Conservation (phyloP, 2,329 filamentous ascomycete species). For the Apiospora kogelbergensis region DNA sequence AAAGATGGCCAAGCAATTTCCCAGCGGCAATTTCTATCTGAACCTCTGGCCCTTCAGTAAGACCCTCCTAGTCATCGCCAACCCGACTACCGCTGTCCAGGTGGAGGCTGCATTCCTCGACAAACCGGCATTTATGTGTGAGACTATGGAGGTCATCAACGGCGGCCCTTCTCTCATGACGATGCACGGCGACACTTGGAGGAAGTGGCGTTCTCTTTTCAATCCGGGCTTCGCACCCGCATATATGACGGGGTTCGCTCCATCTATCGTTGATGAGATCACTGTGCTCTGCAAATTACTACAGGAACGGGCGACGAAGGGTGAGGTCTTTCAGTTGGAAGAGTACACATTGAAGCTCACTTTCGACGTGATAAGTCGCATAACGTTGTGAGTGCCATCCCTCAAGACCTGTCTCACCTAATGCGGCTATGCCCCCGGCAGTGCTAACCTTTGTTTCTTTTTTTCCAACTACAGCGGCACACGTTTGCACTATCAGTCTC, state of each 20-base stretch:
- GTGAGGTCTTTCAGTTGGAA: conserved; percentile 22
- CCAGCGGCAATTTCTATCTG: conserved; percentile 21
- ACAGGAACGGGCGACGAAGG: conserved; percentile 10
- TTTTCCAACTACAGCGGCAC: conserved; percentile 16
- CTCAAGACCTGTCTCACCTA: no score
- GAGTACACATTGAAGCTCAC: conserved; percentile 24
- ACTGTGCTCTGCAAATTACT: conserved; percentile 21
- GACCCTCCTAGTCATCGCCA: conserved; percentile 18
- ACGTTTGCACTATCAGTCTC: conserved; percentile 23
- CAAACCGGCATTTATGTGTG: conserved; percentile 18
- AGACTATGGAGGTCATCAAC: conserved; percentile 27
- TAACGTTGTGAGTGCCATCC: conserved; percentile 18
- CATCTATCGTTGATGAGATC: conserved; percentile 21
- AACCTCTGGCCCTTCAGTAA: conserved; percentile 23
- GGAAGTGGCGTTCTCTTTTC: conserved; percentile 23
- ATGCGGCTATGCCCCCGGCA: neutral
- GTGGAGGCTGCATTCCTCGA: conserved; percentile 20
- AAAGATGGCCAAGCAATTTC: conserved; percentile 17
- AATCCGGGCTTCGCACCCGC: conserved; percentile 23
- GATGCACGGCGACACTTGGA: conserved; percentile 35
- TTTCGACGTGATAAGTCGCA: conserved; percentile 23
- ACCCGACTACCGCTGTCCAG: conserved; percentile 18
- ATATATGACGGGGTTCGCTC: conserved; percentile 20
- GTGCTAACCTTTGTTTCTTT: neutral
- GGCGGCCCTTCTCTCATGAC: conserved; percentile 45